phyloP scores from a whole-genome alignment of 2,329 filamentous ascomycete genomes.

The Scedosporium aurantiacum region DNA sequence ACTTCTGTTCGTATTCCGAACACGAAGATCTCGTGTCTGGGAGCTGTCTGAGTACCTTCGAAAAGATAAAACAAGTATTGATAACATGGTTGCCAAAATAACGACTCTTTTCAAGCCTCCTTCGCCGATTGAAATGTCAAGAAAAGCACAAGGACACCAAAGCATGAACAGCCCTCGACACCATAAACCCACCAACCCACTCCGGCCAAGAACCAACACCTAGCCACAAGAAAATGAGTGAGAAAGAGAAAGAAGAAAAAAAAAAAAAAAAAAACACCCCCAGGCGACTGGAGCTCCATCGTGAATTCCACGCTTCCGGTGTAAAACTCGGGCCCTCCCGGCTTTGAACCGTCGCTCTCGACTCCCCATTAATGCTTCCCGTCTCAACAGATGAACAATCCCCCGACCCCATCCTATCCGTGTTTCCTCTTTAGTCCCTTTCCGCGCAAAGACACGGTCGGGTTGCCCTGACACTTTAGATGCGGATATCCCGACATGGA shows the following conservation, averaged over 20 bases:
- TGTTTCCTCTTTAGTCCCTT: neutral
- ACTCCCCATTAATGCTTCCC: neutral
- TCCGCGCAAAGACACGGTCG: neutral
- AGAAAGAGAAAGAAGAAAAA: neutral
- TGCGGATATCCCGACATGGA: neutral
- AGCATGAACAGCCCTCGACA: neutral
- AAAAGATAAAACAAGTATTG: neutral
- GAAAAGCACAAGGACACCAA: conserved; percentile 2
- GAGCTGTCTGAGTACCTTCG: neutral
- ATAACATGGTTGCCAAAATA: conserved; percentile 6
- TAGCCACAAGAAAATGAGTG: neutral
- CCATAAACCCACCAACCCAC: conserved; percentile 1
- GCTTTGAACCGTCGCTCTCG: neutral
- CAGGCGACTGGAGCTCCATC: neutral
- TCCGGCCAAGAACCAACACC: conserved; percentile 4
- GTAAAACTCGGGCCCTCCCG: neutral
- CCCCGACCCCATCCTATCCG: neutral
- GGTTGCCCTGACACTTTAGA: neutral
- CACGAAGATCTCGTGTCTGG: too few species aligned
- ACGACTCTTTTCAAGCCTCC: neutral
- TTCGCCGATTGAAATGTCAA: conserved; percentile 1
- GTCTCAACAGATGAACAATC: neutral
- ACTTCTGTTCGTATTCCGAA: too few species aligned
- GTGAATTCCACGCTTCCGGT: neutral
- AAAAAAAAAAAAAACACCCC: conserved; percentile 2